Evolutionary conservation across 192 early-diverging fungal species (phyloP), one percentile per base, ranked within the genome.

Genomic region (Coemansia sp.): DNA sequence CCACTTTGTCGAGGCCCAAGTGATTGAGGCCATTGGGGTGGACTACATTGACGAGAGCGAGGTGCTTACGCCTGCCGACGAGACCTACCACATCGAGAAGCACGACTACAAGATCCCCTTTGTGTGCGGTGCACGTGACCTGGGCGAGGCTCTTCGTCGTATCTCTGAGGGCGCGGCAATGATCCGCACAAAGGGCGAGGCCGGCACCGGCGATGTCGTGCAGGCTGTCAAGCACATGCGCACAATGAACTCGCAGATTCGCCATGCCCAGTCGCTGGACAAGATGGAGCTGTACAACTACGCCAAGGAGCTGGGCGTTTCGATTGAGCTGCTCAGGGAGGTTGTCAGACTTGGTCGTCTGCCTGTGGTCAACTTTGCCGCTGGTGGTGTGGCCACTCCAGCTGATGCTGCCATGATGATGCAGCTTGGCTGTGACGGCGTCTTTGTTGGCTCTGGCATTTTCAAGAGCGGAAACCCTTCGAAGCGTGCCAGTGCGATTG

Each of bases 281-380:
- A 52, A 92, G 95, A 90, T 82, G 72, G 94, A 75, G 80, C 94
- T n/a, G 93, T 85, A 83, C 76, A 84, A 41, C 62, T 96, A 91
- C 76, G 91, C 94, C 56, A 91, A 94, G 84, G 92, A 95, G 64
- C 75, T 95, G 69, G 89, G 90, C 63, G 92, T 91, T 8, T 92
- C 94, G 42, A 88, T 87, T 79, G 75, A 94, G 66, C 86, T 97
- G 23, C 85, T 98, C 64, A 89, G 91, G 77, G 89, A 97, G 70
- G 89, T 92, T 47, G 90, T 87, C 48, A 84, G 86, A 62, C 84
- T 94, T 41, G 94, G 93, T 32, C 87, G 94, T 60, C 79, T 99
- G n/a, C 97, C 97, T 26, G 96, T 99, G 54, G 94, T 95, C 70
- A 93, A 96, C 82, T 99, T 98, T 85, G 95, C 95, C 64, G 92